Evolutionary conservation across 2,329 filamentous ascomycete species (phyloP), one percentile per base, ranked within the genome.

Genomic region (Escovopsis weberi): DNA sequence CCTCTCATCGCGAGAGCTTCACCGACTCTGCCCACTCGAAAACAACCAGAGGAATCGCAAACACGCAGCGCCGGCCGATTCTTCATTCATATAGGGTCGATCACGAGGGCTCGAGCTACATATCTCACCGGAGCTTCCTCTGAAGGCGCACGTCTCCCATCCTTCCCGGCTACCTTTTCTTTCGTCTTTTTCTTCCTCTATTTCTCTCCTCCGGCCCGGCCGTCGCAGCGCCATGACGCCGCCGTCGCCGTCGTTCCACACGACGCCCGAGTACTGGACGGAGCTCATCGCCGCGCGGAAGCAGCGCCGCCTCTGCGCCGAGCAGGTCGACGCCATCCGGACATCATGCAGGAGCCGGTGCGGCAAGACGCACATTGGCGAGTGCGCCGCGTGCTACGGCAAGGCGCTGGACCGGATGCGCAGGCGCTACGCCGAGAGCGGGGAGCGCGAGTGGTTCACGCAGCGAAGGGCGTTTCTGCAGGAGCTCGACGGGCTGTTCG

Each of bases 381-480:
- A 71, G 37, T 76, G 71, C 50, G 50, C 62, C 9, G 57, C 62
- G 23, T 75, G 72, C 53, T 72, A 68, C 56, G 55, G 55, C 18
- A 61, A 66, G 42, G 55, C 72, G 4, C 51, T 76, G 36, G 64
- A 69, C 32, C 60, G 61, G 32, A 60, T 76, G 52, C 57, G 60
- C 18, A 48, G 49, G 35, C 51, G 62, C 11, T 66, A 62, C 42
- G 54, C 51, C 39, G 58, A 59, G n/a, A 55, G 54, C 26, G 45
- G 53, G 36, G 58, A 56, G 15, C 54, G 50, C 18, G 69, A 73
- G 52, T 77, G 74, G 74, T 75, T 75, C 53, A 60, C 66, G 2
- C 62, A 64, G 38, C 60, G 70, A 30, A 60, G 59, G 28, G 58
- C 59, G 7, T 74, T 77, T 45, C 57, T 74, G 19, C 59, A 64